Base-by-base conservation (phyloP, 2,329 filamentous ascomycete genomes). In the Colletotrichum sp. region DNA sequence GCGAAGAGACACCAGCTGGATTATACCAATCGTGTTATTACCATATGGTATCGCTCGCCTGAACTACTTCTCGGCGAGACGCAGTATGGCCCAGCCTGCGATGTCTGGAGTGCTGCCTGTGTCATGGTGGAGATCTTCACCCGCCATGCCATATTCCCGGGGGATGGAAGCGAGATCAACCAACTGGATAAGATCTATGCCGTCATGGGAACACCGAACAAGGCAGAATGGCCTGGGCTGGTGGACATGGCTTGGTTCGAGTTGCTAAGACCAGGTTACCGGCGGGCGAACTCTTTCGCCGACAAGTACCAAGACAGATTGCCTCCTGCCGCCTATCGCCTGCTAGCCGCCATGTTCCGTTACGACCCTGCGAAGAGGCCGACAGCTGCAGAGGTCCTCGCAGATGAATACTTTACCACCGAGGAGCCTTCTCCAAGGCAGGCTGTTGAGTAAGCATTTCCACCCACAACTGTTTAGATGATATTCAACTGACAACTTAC, bases 181-280 rank as follows among this genome's bases (percentile, higher is more conserved):
- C 97, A 99, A 83, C 89, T 99, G 5, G 96, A 99, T 79, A 98
- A 98, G 86, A 96, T 99, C n/a, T 98, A 98, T 85, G 93, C 94
- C 67, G 90, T 98, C 6, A 90, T 99, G 62, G 97, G 97, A 65
- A 99, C 96, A 0, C 97, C 97, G 0, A 98, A 92, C 57, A 91
- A 92, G 72, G 88, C 89, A 39, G 94, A 98, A 34, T 99, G 98
- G 98, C 96, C 97, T 2, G 94, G 92, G 10, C 91, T 99, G 24
- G 90, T 94, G n/a, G 95, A 98, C 72, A 97, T 98, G 92, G 95
- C 96, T 13, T 99, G 97, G 97, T 99, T 98, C 82, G 95, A 98
- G 84, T 91, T 99, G 18, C 90, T 99, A 78, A 91, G 96, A 16
- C 96, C 96, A 2, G 92, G 91, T 2, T 93, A 94, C 78, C 92